Conservation (phyloP, 2,329 filamentous ascomycete species). For the Zymoseptoria brevis region DNA sequence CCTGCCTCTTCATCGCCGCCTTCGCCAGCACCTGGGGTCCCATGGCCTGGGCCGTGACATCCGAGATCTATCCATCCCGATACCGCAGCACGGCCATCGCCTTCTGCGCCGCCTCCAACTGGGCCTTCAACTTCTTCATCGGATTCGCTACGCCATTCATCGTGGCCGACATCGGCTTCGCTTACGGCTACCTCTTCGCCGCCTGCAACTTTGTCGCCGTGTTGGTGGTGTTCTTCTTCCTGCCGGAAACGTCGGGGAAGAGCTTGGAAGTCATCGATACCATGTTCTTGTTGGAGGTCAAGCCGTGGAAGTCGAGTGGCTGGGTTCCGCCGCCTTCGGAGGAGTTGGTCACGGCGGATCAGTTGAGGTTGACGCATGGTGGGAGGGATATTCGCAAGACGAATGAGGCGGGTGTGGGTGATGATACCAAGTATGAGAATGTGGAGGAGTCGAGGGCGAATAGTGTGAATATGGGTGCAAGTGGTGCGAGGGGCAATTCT, state of each 20-base stretch:
- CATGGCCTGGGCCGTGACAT: conserved; percentile 50
- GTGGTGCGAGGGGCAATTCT: conserved; percentile 9
- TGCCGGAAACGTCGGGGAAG: conserved; percentile 26
- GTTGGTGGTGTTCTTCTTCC: conserved; percentile 27
- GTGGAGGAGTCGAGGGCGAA: conserved; percentile 4
- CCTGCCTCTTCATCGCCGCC: conserved; percentile 57
- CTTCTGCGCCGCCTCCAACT: conserved; percentile 52
- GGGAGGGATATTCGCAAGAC: conserved; percentile 24
- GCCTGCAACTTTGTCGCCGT: conserved; percentile 25
- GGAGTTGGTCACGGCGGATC: conserved; percentile 19
- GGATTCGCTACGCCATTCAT: conserved; percentile 21
- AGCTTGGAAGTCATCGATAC: conserved; percentile 30
- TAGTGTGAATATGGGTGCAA: conserved; percentile 3
- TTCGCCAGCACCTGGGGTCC: conserved; percentile 63
- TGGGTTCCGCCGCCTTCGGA: conserved; percentile 23
- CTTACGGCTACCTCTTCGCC: conserved; percentile 30
- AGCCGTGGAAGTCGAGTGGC: conserved; percentile 24
- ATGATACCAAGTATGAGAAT: conserved; percentile 9
- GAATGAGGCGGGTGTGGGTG: conserved; percentile 10
- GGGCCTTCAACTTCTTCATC: conserved; percentile 36
- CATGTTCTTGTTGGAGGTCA: conserved; percentile 22
- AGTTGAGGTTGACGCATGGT: conserved; percentile 16
- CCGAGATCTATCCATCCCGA: conserved; percentile 50
- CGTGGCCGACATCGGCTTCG: conserved; percentile 27
- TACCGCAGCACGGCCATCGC: conserved; percentile 47